Conservation (phyloP, 2,329 filamentous ascomycete genomes). For the Trichophyton benhamiae region DNA sequence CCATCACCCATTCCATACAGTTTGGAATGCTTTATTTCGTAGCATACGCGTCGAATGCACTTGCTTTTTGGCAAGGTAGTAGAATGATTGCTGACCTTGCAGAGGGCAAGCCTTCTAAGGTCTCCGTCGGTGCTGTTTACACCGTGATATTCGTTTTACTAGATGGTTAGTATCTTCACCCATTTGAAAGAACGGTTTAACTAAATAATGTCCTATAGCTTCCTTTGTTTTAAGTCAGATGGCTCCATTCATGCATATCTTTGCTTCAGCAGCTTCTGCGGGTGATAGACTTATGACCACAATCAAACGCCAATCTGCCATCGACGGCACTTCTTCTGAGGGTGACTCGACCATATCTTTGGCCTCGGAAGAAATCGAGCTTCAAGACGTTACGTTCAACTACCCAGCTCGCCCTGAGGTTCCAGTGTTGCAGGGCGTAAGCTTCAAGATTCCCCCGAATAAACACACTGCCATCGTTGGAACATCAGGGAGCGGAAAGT, state of each 20-base stretch:
- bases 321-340: constrained; percentile 12
- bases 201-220: constrained; percentile 15
- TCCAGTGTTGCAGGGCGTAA: constrained; percentile 23
- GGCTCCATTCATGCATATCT: constrained; percentile 25
- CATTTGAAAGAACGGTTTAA: neutral
- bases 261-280: constrained; percentile 13
- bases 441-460: constrained; percentile 23
- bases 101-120: constrained; percentile 15
- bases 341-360: constrained; percentile 40
- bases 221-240: constrained; percentile 29
- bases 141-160: constrained; percentile 31
- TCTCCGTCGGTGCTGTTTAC: constrained; percentile 26
- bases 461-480: constrained; percentile 37
- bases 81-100: constrained; percentile 36
- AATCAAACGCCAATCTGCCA: constrained; percentile 13
- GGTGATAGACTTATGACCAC: constrained; percentile 11
- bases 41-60: constrained; percentile 50
- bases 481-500: constrained; percentile 42
- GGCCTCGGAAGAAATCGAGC: constrained; percentile 18
- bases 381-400: constrained; percentile 20
- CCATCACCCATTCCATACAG: constrained; percentile 42
- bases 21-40: constrained; percentile 52
- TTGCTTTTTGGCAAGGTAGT: constrained; percentile 55
- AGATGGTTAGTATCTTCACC: constrained; percentile 21
- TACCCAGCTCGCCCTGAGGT: constrained; percentile 29